phyloP scores from a whole-genome alignment of 768 basidiomycete species.

The Auricularia sp. region DNA sequence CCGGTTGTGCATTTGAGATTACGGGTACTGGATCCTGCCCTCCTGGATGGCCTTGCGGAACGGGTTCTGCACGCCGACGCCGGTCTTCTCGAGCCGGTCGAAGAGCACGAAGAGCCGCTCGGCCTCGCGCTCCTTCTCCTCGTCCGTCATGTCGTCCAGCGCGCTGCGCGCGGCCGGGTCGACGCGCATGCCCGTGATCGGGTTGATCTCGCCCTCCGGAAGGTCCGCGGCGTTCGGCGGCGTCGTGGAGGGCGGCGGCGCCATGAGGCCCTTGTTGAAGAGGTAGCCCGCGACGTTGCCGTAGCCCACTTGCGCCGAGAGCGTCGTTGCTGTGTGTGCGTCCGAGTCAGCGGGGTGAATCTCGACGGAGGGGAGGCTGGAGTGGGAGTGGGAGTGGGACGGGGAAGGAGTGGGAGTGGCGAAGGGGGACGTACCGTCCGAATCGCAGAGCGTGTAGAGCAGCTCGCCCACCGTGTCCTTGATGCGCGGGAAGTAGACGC shows the following conservation, averaged over 20 bases:
- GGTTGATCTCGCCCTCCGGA: constrained; percentile 49
- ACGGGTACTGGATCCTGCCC: constrained; percentile 21
- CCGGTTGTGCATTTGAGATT: not conserved
- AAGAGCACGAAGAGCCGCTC: constrained; percentile 89
- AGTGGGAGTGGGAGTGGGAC: no score
- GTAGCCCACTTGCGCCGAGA: constrained; percentile 81
- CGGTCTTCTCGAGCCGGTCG: constrained; percentile 73
- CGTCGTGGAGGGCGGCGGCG: constrained; percentile 35
- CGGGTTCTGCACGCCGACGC: constrained; percentile 48
- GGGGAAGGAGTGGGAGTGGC: no score
- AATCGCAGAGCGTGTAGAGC: constrained; percentile 74
- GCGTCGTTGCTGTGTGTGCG: constrained; percentile 43
- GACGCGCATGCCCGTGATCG: constrained; percentile 45
- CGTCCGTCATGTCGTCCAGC: constrained; percentile 70
- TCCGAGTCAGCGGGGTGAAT: no score
- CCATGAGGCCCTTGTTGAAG: constrained; percentile 80
- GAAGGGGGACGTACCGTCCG: constrained; percentile 44
- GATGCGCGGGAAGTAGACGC: constrained; percentile 61
- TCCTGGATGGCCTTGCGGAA: constrained; percentile 60
- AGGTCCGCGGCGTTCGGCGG: constrained; percentile 13
- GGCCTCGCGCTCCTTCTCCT: constrained; percentile 90
- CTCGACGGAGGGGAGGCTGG: no score
- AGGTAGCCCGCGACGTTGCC: constrained; percentile 94
- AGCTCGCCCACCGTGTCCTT: constrained; percentile 80
- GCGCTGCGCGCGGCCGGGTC: constrained; percentile 19